Conservation (phyloP, 1,284 basidiomycete species). For the Exsudoporus floridanus region DNA sequence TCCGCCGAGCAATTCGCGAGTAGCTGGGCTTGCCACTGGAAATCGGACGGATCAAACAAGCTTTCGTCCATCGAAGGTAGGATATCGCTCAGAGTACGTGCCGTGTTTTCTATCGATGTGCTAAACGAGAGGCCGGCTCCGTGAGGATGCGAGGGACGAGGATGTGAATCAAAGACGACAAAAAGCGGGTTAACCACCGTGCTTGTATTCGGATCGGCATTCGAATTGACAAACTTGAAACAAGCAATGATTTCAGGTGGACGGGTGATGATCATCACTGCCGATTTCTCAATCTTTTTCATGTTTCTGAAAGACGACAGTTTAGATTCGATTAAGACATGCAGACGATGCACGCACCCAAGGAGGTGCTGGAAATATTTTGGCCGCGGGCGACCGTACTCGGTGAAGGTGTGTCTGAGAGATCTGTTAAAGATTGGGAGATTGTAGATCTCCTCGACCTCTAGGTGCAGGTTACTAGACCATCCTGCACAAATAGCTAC, state of each 20-base stretch:
- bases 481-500: slow-evolving; percentile 53
- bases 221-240: slow-evolving; percentile 44
- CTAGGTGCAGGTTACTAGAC: slow-evolving; percentile 52
- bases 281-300: slow-evolving; percentile 29
- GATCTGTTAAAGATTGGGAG: slow-evolving; percentile 44
- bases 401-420: slow-evolving; percentile 39
- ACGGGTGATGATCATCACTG: slow-evolving; percentile 59
- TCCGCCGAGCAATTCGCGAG: slow-evolving; percentile 60
- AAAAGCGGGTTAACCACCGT: slow-evolving; percentile 38
- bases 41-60: slow-evolving; percentile 41
- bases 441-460: slow-evolving; percentile 50
- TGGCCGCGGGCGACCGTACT: slow-evolving; percentile 42
- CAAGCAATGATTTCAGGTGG: slow-evolving; percentile 66
- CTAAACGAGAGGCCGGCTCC: slow-evolving; percentile 57
- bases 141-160: slow-evolving; percentile 53
- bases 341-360: slow-evolving; percentile 35
- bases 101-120: slow-evolving; percentile 41
- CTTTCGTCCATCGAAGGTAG: slow-evolving; percentile 47
- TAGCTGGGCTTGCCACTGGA: slow-evolving; percentile 66
- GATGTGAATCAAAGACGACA: slow-evolving; percentile 64
- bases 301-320: slow-evolving; percentile 32
- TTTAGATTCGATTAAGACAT: neutral
- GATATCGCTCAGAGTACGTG: slow-evolving; percentile 47
- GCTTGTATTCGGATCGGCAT: neutral
- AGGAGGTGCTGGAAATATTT: slow-evolving; percentile 46